phyloP scores from a whole-genome alignment of 768 basidiomycete species.

The Suillus alpinus region DNA sequence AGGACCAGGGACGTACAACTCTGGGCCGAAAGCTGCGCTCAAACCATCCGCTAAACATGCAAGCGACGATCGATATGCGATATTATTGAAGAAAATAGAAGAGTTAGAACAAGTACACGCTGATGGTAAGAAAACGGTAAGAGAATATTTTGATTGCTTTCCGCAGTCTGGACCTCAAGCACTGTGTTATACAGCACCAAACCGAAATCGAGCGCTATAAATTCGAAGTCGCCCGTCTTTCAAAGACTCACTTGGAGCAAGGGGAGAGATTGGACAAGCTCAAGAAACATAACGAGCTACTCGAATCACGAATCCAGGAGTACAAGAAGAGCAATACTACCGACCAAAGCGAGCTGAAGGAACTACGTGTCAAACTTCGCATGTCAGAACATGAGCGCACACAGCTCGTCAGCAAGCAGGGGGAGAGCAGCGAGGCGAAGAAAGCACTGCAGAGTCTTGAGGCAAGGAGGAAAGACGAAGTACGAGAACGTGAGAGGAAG shows the following conservation, averaged over 20 bases:
- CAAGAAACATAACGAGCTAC: constrained; percentile 56
- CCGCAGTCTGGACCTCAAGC: background rate
- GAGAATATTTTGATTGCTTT: constrained; percentile 17
- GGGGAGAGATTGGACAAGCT: constrained; percentile 56
- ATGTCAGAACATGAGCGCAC: constrained; percentile 54
- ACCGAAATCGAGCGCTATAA: constrained; percentile 58
- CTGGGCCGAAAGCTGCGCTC: constrained; percentile 21
- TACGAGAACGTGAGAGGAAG: constrained; percentile 49
- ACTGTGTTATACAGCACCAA: constrained; percentile 45
- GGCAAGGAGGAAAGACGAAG: constrained; percentile 50
- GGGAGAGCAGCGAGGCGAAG: constrained; percentile 49
- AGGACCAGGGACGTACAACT: constrained; percentile 36
- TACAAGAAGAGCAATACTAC: constrained; percentile 45
- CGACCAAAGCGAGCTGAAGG: constrained; percentile 64
- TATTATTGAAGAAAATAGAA: constrained; percentile 61
- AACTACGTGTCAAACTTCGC: constrained; percentile 56
- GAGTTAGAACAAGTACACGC: constrained; percentile 60
- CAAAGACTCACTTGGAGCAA: constrained; percentile 48
- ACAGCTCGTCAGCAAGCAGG: constrained; percentile 50
- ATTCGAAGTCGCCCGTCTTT: constrained; percentile 49
- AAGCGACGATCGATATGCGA: constrained; percentile 46
- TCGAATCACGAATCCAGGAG: constrained; percentile 61
- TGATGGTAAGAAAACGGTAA: constrained; percentile 64
- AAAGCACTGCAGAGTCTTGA: constrained; percentile 50
- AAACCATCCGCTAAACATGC: constrained; percentile 26